Evolutionary conservation across 1,139 yeast genomes (phyloP).

Genomic region (Suhomyces yuchorum): DNA sequence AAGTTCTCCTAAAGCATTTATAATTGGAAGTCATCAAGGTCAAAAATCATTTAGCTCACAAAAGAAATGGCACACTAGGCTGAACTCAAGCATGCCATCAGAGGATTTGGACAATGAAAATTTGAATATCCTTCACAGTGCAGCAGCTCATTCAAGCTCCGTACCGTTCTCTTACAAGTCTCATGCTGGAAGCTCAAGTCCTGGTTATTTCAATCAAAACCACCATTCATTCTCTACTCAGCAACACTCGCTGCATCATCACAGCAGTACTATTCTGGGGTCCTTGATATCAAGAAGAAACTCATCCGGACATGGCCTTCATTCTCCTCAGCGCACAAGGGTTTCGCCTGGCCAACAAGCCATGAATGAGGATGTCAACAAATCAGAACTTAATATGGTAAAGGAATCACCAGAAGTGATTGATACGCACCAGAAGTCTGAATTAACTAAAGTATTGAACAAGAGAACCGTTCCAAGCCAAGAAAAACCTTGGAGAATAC

Average conservation of each 20-base stretch:
- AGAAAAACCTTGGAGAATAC: slow-evolving; percentile 36
- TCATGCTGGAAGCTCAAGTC: slow-evolving; percentile 16
- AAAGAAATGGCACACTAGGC: slow-evolving; percentile 1
- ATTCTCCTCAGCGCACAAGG: slow-evolving; percentile 9
- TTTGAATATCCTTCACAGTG: slow-evolving; percentile 41
- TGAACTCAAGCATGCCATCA: slow-evolving; percentile 10
- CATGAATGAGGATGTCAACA: slow-evolving; percentile 6
- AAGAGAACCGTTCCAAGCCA: slow-evolving; percentile 10
- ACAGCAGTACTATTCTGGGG: slow-evolving; percentile 16
- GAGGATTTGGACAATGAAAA: slow-evolving; percentile 44
- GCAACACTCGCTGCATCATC: slow-evolving; percentile 5
- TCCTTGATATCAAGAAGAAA: slow-evolving; percentile 28
- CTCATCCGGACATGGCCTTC: slow-evolving; percentile 17
- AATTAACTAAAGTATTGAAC: slow-evolving; percentile 34
- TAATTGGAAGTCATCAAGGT: background rate
- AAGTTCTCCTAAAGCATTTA: slow-evolving; percentile 8
- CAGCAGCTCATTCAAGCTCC: slow-evolving; percentile 20
- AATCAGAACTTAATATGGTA: slow-evolving; percentile 16
- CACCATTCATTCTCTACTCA: slow-evolving; percentile 7
- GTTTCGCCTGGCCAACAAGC: slow-evolving; percentile 11
- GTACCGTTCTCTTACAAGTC: slow-evolving; percentile 9
- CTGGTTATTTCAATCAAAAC: slow-evolving; percentile 18
- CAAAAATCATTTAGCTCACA: slow-evolving; percentile 8
- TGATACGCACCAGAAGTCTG: slow-evolving; percentile 22
- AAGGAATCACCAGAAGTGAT: slow-evolving; percentile 13